A percentile compares a stretch with the other conserved stretches of the same genome.
Evolutionary conservation across 1,284 basidiomycete species (phyloP).

Genomic region (Cerrena zonata): DNA sequence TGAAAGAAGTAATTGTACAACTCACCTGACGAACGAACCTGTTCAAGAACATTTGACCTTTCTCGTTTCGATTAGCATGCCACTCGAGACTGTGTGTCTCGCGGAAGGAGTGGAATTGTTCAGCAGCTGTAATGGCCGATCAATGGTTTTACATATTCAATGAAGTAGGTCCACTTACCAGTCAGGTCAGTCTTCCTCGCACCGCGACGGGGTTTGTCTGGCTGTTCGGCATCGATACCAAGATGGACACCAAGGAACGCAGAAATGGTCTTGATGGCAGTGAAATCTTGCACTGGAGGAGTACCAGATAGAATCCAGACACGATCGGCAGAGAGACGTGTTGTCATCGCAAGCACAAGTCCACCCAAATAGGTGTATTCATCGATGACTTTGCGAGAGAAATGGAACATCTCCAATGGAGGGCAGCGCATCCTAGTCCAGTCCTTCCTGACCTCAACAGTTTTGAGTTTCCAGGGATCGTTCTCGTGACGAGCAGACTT

Average conservation of each 20-base stretch:
- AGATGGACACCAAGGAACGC: constrained; percentile 82
- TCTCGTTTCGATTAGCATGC: constrained; percentile 80
- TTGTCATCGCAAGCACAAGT: constrained; percentile 73
- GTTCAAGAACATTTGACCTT: constrained; percentile 82
- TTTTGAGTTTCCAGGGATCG: constrained; percentile 79
- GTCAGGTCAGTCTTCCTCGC: constrained; percentile 83
- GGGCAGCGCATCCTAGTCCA: constrained; percentile 79
- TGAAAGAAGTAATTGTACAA: constrained; percentile 5
- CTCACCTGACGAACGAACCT: constrained; percentile 78
- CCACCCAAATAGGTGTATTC: constrained; percentile 92
- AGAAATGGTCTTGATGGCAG: constrained; percentile 85
- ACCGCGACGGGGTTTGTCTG: constrained; percentile 38
- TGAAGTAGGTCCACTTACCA: constrained; percentile 38
- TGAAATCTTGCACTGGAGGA: constrained; percentile 88
- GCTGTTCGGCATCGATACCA: constrained; percentile 84
- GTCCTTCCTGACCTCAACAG: constrained; percentile 58
- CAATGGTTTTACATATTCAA: no score
- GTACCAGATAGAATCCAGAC: constrained; percentile 96
- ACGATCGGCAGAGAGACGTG: constrained; percentile 70
- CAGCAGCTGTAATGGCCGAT: constrained; percentile 61
- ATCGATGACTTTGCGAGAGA: constrained; percentile 83
- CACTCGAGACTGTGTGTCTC: constrained; percentile 89
- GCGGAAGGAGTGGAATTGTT: constrained; percentile 93
- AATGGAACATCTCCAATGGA: constrained; percentile 88
- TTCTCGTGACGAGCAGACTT: constrained; percentile 51